Evolutionary conservation across 805 yeast species (phyloP).

Genomic region (Suhomyces sp.): DNA sequence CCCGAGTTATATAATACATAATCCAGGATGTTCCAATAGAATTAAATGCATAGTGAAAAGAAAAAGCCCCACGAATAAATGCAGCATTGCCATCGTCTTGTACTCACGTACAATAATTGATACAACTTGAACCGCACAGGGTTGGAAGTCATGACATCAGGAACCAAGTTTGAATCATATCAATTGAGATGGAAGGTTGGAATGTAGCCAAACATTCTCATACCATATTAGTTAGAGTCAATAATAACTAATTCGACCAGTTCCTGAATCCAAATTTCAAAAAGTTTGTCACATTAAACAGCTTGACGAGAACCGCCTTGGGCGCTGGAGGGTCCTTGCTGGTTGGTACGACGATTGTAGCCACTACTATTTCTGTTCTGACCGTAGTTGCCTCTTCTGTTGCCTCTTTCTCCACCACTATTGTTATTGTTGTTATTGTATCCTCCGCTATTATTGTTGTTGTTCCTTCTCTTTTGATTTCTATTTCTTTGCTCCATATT

Average conservation of each 20-base stretch:
- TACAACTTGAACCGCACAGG: too few species aligned
- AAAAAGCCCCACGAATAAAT: too few species aligned
- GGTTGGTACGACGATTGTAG: constrained; percentile 24
- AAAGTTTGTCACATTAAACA: background rate
- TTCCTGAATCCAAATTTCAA: too few species aligned
- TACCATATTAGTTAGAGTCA: too few species aligned
- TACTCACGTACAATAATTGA: too few species aligned
- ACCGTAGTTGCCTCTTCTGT: constrained; percentile 17
- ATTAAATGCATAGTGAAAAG: too few species aligned
- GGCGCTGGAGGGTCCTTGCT: constrained; percentile 12
- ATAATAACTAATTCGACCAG: too few species aligned
- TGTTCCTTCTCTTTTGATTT: constrained; percentile 45
- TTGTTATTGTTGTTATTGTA: constrained; percentile 16
- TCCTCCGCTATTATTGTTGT: constrained; percentile 24
- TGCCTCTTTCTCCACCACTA: constrained; percentile 8
- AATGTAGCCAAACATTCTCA: too few species aligned
- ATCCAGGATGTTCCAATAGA: constrained; percentile 7
- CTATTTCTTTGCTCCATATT: constrained; percentile 50
- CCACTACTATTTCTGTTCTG: constrained; percentile 25
- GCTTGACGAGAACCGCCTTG: constrained; percentile 6
- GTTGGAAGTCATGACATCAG: too few species aligned
- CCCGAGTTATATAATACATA: constrained; percentile 8
- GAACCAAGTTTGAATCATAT: too few species aligned
- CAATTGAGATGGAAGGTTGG: too few species aligned
- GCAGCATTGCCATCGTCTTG: too few species aligned